These are phyloP conservation scores for Phytophthora boehmeriae DNA, from an alignment of 352 stramenopile species.

Conservation along the genomic window DNA sequence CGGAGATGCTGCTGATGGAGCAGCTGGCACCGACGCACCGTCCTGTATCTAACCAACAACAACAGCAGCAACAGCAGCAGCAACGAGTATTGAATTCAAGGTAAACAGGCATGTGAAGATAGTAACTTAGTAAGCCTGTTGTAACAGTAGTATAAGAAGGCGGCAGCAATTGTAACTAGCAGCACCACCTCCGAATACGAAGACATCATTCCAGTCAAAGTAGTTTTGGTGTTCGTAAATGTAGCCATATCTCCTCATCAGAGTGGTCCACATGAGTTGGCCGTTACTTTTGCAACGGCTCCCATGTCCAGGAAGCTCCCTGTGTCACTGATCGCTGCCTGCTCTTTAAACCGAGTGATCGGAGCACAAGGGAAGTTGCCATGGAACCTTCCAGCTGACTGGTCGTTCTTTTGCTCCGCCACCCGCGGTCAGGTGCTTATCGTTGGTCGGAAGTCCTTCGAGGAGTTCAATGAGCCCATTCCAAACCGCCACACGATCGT, in stretches of 20 bases:
- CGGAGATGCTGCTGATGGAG: conserved; percentile 46
- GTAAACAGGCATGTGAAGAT: conserved; percentile 44
- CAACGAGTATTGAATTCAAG: conserved; percentile 48
- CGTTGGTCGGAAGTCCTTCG: conserved; percentile 64
- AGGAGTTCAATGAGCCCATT: conserved; percentile 52
- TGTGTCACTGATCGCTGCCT: conserved; percentile 71
- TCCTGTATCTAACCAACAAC: conserved; percentile 32
- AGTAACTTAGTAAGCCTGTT: conserved; percentile 50
- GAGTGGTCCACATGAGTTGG: conserved; percentile 20
- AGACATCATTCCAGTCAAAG: conserved; percentile 5
- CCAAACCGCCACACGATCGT: conserved; percentile 67
- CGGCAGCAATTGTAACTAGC: conserved; percentile 32
- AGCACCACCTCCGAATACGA: conserved; percentile 33
- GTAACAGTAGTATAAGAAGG: conserved; percentile 47
- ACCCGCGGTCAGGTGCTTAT: conserved; percentile 65
- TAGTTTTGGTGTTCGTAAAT: too few relatives aligned
- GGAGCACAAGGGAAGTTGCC: conserved; percentile 54
- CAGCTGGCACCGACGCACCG: conserved; percentile 32
- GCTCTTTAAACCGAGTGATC: conserved; percentile 74
- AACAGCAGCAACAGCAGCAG: conserved; percentile 36
- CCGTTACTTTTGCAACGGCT: not conserved
- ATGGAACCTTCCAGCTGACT: conserved; percentile 69
- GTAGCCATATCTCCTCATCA: not conserved
- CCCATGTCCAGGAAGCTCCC: conserved; percentile 23
- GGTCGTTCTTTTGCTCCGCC: conserved; percentile 68